Base-by-base conservation (phyloP, 2,329 filamentous ascomycete genomes). In the Chrysoporthe austroafricana region DNA sequence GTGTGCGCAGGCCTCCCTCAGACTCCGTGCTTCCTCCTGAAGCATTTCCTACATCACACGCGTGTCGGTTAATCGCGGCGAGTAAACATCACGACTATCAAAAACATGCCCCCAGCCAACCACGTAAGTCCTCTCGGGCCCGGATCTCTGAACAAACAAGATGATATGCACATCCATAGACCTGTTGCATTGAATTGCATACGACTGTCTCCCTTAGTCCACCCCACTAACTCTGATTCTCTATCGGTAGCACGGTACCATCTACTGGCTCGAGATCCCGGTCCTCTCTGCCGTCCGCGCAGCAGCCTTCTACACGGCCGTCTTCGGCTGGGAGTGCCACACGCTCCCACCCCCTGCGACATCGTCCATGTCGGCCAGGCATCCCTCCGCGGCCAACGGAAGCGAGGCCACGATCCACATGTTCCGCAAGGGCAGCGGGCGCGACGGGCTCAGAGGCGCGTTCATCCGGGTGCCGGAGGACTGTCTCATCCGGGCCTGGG, bases 221-320 rank as follows among this genome's bases (percentile, higher is more conserved):
- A 46, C 18, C 44, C 14, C 44, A 46, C 44, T 46, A 46, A 46
- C 11, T 18, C 44, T 13, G 21, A 8, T 64, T 64, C 67, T 74
- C 18, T 32, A 42, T 32, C 5, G 5, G 62, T 34, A 67, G 65
- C 60, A 67, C 54, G 78, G 78, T 67, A 74, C 79, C 62, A 75
- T 79, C 60, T 78, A 75, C 72, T 82, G 78, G 78, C 75, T 79
- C 58, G 77, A 81, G 65, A 71, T 82, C 16, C 79, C 79, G n/a
- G 76, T 77, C 62, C 72, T 69, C 39, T 74, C 80, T 69, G 66
- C 79, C 16, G 59, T 69, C 42, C 74, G 79, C 42, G 79, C 77
- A 64, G 74, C 75, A 57, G 74, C 73, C 52, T 81, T 82, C 73
- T 81, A 81, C 70, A 73, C 71, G 9, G 71, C 76, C 21, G 72